These are phyloP conservation scores for Fragosphaeria purpurea DNA, from an alignment of 2,329 filamentous ascomycete genomes.

Conservation along the genomic window DNA sequence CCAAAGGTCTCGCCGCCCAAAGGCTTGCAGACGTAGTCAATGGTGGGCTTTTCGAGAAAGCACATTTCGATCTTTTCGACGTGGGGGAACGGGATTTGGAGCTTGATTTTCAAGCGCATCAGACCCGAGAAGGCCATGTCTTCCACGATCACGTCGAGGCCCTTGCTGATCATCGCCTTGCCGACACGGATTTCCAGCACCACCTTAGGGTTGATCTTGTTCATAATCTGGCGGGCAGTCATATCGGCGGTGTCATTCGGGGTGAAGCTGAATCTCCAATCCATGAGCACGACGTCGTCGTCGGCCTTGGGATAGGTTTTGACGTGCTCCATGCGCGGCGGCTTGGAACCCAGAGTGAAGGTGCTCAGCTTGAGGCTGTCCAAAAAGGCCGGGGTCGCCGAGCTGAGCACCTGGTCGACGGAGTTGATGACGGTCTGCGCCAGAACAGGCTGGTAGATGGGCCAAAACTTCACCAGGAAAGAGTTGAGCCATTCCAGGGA, in stretches of 20 bases:
- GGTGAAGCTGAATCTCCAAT: conserved; percentile 99
- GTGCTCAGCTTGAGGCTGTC: conserved; percentile 90
- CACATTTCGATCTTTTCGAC: conserved; percentile 92
- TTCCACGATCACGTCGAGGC: conserved; percentile 93
- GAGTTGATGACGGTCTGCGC: conserved; percentile 86
- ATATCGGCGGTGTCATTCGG: conserved; percentile 90
- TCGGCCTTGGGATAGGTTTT: conserved; percentile 96
- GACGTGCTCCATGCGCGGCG: conserved; percentile 91
- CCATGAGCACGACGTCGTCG: conserved; percentile 94
- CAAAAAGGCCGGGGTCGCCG: conserved; percentile 80
- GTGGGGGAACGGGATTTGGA: conserved; percentile 91
- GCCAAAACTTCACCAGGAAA: conserved; percentile 98
- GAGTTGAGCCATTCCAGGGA: conserved; percentile 99
- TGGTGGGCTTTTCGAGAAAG: conserved; percentile 78
- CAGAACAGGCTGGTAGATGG: conserved; percentile 91
- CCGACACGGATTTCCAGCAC: conserved; percentile 90
- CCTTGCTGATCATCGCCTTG: conserved; percentile 95
- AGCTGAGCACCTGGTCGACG: conserved; percentile 92
- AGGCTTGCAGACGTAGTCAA: conserved; percentile 97
- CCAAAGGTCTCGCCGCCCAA: conserved; percentile 90
- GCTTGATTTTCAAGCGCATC: conserved; percentile 96
- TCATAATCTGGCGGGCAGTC: conserved; percentile 80
- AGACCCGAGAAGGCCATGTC: conserved; percentile 93
- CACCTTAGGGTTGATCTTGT: conserved; percentile 94
- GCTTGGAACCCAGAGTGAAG: conserved; percentile 90